Evolutionary conservation across 257 asterid genomes (phyloP).

Genomic region (Gynochthodes officinalis): DNA sequence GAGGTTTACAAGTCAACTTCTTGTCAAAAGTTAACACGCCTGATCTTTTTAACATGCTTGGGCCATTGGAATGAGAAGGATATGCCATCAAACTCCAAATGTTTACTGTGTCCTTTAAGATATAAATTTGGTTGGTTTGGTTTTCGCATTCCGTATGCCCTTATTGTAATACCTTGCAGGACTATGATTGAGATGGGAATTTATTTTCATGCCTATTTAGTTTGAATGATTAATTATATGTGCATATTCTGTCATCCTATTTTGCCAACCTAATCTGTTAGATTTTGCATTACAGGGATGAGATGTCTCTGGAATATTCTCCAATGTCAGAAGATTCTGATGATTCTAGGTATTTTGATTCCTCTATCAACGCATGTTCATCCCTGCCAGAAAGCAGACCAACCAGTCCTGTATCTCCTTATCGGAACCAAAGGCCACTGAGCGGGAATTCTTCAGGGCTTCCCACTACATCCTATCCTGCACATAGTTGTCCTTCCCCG

Average conservation of each 20-base stretch:
- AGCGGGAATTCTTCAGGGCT: conserved; percentile 39
- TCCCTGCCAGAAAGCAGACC: conserved; percentile 82
- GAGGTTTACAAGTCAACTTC: not conserved
- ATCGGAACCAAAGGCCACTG: conserved; percentile 63
- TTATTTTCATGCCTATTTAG: not conserved
- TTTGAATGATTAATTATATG: not conserved
- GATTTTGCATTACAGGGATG: conserved; percentile 61
- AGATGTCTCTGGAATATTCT: conserved; percentile 68
- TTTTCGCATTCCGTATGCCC: not conserved
- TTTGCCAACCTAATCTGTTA: conserved; percentile 8
- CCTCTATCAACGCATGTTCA: conserved; percentile 45
- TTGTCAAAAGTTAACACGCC: not conserved
- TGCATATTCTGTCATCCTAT: not conserved
- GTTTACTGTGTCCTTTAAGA: not conserved
- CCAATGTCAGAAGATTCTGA: conserved; percentile 99
- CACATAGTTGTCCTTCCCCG: conserved; percentile 36
- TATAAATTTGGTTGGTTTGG: not conserved
- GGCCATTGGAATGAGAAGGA: not conserved
- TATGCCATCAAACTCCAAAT: not conserved
- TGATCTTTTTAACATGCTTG: not conserved
- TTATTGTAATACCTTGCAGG: not conserved
- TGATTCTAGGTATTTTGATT: conserved; percentile 70
- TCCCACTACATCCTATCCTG: conserved; percentile 43
- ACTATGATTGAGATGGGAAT: not conserved
- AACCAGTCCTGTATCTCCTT: conserved; percentile 89